Base-by-base conservation (phyloP, 177 flowering plant species). In the Vitis hybrid region DNA sequence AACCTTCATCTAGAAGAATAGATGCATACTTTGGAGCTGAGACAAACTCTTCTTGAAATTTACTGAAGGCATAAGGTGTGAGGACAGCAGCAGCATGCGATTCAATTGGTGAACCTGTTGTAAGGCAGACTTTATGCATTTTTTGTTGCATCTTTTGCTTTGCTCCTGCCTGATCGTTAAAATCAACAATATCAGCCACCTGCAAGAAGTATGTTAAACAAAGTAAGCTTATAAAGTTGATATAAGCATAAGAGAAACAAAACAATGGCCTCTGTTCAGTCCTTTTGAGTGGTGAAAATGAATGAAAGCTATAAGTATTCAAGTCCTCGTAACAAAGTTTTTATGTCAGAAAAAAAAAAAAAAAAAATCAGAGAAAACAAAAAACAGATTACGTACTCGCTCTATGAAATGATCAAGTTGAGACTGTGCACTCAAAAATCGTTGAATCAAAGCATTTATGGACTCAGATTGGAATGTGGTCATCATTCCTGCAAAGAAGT, bases 1-100 rank as follows among this genome's bases (percentile, higher is more conserved):
- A 81, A 65, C 72, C 77, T 48, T 87, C 89, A 62, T 84, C 87
- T 2, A 85, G 66, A 77, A 79, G 57, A 30, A 88, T 72, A 3
- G 91, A 87, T 11, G 96, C 93, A 67, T 86, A 90, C 40, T 88
- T 91, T 50, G 93, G 90, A 70, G 96, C 92, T 71, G 87, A 71
- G 7, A 83, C 82, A 64, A 90, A 86, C 68, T 90, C 86, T 35
- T 88, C 92, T 76, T 90, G 95, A 11, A 90, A 80, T 74, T 84
- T 85, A 58, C 78, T 30, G 49, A 90, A 88, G 62, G 95, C 92
- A 73, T 80, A 83, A 13, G 95, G 92, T 62, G 92, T 88, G 52
- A 90, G 86, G 65, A 90, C 77, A 32, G 84, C 63, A 51, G 88
- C 89, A 61, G 95, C 92, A 78, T 90, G 90, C 2, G 88, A 86